A percentile compares a stretch with the other conserved stretches of the same genome.
Evolutionary conservation across 768 basidiomycete genomes (phyloP).

Genomic region (Melanogaster broomeanus): DNA sequence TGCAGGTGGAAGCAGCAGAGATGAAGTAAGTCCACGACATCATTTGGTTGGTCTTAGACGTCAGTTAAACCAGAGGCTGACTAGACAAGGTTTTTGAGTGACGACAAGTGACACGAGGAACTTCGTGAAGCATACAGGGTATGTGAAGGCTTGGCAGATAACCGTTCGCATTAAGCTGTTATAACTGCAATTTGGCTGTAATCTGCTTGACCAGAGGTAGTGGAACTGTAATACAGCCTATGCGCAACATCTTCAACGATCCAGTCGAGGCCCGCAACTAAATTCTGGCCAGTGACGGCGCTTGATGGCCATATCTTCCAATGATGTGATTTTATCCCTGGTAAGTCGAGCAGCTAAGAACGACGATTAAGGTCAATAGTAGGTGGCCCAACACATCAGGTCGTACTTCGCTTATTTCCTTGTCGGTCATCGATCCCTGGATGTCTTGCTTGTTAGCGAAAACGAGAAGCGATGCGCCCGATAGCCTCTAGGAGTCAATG

Average conservation of each 20-base stretch:
- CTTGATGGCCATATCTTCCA: slow-evolving; percentile 94
- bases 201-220: slow-evolving; percentile 11
- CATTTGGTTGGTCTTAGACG: slow-evolving; percentile 5
- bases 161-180: neutral
- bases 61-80: neutral
- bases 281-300: slow-evolving; percentile 84
- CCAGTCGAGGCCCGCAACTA: slow-evolving; percentile 89
- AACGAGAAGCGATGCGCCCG: slow-evolving; percentile 93
- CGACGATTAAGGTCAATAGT: slow-evolving; percentile 6
- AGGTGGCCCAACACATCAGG: neutral
- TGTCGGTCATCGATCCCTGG: slow-evolving; percentile 76
- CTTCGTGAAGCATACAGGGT: neutral
- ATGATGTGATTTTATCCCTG: slow-evolving; percentile 80
- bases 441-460: slow-evolving; percentile 99
- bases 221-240: slow-evolving; percentile 80
- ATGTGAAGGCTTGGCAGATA: neutral
- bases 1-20: slow-evolving; percentile 8
- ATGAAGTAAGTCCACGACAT: slow-evolving; percentile 3
- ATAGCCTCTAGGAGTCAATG: slow-evolving; percentile 63
- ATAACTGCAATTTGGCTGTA: slow-evolving; percentile 1
- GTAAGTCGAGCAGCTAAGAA: slow-evolving; percentile 75
- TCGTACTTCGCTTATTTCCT: slow-evolving; percentile 83
- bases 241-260: slow-evolving; percentile 85
- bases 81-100: slow-evolving; percentile 6
- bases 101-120: slow-evolving; percentile 5